phyloP scores from a whole-genome alignment of 2,329 filamentous ascomycete genomes.

The Exophiala aquamarina region DNA sequence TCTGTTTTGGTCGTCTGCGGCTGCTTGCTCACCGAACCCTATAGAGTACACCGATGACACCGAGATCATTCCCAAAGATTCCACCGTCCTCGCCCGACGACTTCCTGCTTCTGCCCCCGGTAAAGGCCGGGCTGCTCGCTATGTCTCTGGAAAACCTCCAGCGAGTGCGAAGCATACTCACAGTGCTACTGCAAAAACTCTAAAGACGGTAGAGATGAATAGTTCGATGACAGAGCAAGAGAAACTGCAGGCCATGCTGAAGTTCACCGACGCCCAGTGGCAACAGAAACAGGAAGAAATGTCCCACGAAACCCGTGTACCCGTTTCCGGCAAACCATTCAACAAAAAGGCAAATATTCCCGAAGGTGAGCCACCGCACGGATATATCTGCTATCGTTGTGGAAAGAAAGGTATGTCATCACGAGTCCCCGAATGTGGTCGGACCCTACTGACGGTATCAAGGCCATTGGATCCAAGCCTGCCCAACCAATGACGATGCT shows the following conservation, averaged over 20 bases:
- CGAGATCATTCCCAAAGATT: constrained; percentile 92
- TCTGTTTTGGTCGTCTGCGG: constrained; percentile 1
- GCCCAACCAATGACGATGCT: constrained; percentile 97
- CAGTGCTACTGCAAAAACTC: constrained; percentile 38
- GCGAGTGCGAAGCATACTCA: constrained; percentile 69
- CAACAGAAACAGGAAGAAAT: constrained; percentile 89
- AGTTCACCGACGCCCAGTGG: constrained; percentile 88
- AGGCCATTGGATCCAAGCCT: constrained; percentile 98
- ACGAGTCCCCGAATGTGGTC: too few relatives aligned
- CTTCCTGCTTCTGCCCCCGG: constrained; percentile 81
- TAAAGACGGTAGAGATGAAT: constrained; percentile 58
- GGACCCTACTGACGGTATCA: constrained; percentile 30
- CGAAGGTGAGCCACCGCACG: constrained; percentile 87
- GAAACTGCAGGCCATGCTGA: constrained; percentile 88
- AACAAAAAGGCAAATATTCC: constrained; percentile 65
- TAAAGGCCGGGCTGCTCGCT: constrained; percentile 86
- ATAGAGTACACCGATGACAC: constrained; percentile 97
- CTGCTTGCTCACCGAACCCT: constrained; percentile 30
- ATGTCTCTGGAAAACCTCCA: constrained; percentile 95
- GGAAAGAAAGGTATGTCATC: constrained; percentile 71
- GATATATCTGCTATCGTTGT: constrained; percentile 95
- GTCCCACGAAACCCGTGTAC: constrained; percentile 59
- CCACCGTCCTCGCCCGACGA: constrained; percentile 85
- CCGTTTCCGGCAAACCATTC: constrained; percentile 37
- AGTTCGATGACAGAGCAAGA: constrained; percentile 89